These are phyloP conservation scores for Cicer yamashitae DNA, from an alignment of 306 rosid genomes.

Conservation along the genomic window DNA sequence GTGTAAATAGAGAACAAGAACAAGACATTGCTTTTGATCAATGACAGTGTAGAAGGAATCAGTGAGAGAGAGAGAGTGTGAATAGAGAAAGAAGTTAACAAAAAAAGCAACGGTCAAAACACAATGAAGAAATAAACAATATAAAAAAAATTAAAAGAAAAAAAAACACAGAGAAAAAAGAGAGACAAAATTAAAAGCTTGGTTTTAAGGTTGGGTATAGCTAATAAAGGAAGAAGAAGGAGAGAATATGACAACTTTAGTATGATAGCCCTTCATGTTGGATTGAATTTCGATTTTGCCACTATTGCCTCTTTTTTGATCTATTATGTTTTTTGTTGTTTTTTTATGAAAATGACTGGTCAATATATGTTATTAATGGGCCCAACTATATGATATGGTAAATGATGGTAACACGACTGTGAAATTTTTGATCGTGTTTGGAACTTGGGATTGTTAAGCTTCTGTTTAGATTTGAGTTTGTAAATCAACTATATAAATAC, in stretches of 20 bases:
- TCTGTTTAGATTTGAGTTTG: too few relatives aligned
- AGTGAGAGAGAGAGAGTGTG: conserved; percentile 40
- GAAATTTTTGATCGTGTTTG: neutral
- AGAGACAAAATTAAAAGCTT: conserved; percentile 46
- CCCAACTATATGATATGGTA: conserved; percentile 28
- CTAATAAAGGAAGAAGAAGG: conserved; percentile 46
- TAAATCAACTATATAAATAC: too few relatives aligned
- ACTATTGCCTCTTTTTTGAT: neutral
- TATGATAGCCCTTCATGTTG: conserved; percentile 43
- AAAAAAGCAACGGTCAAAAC: conserved; percentile 84
- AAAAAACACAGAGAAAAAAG: neutral
- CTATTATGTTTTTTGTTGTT: conserved; percentile 11
- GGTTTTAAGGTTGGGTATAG: conserved; percentile 50
- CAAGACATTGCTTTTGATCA: conserved; percentile 51
- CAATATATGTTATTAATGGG: conserved; percentile 40
- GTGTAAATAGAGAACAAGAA: neutral
- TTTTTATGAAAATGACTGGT: conserved; percentile 39
- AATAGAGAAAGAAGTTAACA: conserved; percentile 66
- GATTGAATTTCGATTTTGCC: conserved; percentile 42
- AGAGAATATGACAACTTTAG: conserved; percentile 50
- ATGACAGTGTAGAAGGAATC: conserved; percentile 45
- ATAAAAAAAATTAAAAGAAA: neutral
- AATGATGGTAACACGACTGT: conserved; percentile 4
- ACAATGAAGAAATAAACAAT: conserved; percentile 19
- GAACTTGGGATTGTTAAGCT: neutral